Base-by-base conservation (phyloP, 306 rosid species). In the Citrullus mucosospermus region DNA sequence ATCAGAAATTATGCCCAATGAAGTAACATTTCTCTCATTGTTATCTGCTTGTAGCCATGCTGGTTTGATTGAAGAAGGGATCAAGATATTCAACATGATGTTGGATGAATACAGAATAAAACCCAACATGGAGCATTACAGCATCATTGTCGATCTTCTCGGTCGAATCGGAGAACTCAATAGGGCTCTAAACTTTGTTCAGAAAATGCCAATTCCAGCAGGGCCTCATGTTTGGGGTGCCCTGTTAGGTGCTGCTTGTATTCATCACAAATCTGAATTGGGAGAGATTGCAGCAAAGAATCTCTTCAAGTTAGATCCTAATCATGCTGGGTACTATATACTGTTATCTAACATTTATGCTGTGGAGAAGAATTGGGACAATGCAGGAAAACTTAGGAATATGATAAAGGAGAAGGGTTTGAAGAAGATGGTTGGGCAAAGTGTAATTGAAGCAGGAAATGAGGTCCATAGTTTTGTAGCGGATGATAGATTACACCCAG, bases 41-140 rank as follows among this genome's bases (percentile, higher is more conserved):
- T 81, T 91, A 75, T 90, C 96, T 28, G 93, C 92, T 14, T 93
- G 98, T 81, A 91, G 96, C 85, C 96, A 88, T 86, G 89, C 92
- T 43, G 97, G 98, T 84, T 80, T 90, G 84, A 83, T 93, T 82
- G 81, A 84, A 78, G 87, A 91, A 80, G 97, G 96, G 69, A 75
- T 91, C 57, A 50, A 82, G 62, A 66, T 89, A 72, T 91, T 93
- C 76, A 80, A 88, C 80, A 74, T 66, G 67, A 91, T 93, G 96
- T 75, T 87, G 80, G 81, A 74, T 78, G 71, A 86, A 36, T 84
- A 87, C 80, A 82, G 81, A 72, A 76, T 90, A 81, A 76, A 80
- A 66, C 96, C 96, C 5, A 59, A 84, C 58, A 81, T 85, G 2
- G 88, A 91, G 81, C 97, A 89, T 83, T 91, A 88, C 20, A 89